Percentiles rank a stretch among this genome's conserved stretches.
Conservation (phyloP, 2,329 filamentous ascomycete species). For the Trichoderma hamatum region DNA sequence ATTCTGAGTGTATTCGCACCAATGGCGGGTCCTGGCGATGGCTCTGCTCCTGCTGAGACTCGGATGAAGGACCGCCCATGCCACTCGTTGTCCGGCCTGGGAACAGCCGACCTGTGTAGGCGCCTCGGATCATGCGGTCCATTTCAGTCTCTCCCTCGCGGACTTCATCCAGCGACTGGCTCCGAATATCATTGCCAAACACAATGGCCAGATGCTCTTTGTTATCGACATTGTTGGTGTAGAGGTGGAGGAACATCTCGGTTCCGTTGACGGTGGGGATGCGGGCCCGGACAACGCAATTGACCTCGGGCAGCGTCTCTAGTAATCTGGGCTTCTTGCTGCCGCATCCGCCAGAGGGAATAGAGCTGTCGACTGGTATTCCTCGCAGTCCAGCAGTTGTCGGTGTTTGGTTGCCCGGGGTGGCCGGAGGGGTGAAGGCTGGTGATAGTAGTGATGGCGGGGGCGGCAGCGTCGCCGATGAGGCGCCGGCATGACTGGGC, state of each 20-base stretch:
- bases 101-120: constrained; percentile 84
- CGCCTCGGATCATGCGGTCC: constrained; percentile 91
- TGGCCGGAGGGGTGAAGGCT: constrained; percentile 75
- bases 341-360: constrained; percentile 62
- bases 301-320: constrained; percentile 77
- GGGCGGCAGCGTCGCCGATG: constrained; percentile 37
- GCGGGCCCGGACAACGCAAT: constrained; percentile 89
- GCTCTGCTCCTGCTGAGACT: constrained; percentile 28
- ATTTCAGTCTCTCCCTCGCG: constrained; percentile 79
- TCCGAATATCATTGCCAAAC: constrained; percentile 84
- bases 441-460: constrained; percentile 80
- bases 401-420: constrained; percentile 62
- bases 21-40: constrained; percentile 56
- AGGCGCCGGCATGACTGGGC: constrained; percentile 31
- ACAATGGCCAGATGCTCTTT: constrained; percentile 98
- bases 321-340: constrained; percentile 72
- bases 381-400: constrained; percentile 50
- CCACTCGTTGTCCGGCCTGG: constrained; percentile 81
- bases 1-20: constrained; percentile 95
- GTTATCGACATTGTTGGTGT: constrained; percentile 87
- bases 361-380: constrained; percentile 62
- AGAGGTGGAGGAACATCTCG: constrained; percentile 96
- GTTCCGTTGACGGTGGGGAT: constrained; percentile 91
- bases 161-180: constrained; percentile 69
- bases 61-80: constrained; percentile 43